These are phyloP conservation scores for Amanita pallidorosea DNA, from an alignment of 768 basidiomycete genomes.

Conservation along the genomic window DNA sequence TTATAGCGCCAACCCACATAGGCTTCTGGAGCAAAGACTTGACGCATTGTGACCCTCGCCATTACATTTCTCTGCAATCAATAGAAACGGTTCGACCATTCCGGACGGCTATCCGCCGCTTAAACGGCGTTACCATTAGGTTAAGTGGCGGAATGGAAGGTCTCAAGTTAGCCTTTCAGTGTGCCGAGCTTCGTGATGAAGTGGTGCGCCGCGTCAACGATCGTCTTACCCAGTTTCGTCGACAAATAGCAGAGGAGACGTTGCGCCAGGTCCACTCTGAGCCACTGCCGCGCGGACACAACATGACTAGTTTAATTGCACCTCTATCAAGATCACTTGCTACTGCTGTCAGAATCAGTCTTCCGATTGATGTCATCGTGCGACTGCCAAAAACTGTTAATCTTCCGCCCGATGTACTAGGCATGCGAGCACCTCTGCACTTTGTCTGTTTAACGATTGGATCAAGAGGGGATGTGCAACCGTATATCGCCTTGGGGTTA, in stretches of 20 bases:
- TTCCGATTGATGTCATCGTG: constrained; percentile 18
- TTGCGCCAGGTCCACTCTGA: not conserved
- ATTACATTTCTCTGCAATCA: constrained; percentile 30
- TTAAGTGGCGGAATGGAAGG: constrained; percentile 32
- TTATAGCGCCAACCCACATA: constrained; percentile 26
- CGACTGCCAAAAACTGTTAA: constrained; percentile 38
- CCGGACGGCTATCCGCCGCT: constrained; percentile 14
- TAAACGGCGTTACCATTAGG: constrained; percentile 30
- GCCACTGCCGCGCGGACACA: constrained; percentile 8
- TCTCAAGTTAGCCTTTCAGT: constrained; percentile 40
- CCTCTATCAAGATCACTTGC: constrained; percentile 32
- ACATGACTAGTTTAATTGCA: constrained; percentile 28
- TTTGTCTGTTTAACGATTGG: constrained; percentile 60
- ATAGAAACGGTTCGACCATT: constrained; percentile 29
- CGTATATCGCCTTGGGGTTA: constrained; percentile 46
- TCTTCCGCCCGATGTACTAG: constrained; percentile 25
- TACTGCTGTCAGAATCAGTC: constrained; percentile 15
- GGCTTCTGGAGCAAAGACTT: constrained; percentile 38
- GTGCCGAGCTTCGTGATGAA: constrained; percentile 28
- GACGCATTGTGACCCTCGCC: constrained; percentile 23
- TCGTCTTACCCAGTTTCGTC: constrained; percentile 7
- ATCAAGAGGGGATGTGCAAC: constrained; percentile 55
- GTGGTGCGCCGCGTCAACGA: constrained; percentile 25
- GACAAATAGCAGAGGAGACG: not conserved
- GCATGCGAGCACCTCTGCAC: constrained; percentile 27